Evolutionary conservation across 73 alveolate species (phyloP), one percentile per base, ranked within the genome.

Genomic region (Symbiodinium pilosum): DNA sequence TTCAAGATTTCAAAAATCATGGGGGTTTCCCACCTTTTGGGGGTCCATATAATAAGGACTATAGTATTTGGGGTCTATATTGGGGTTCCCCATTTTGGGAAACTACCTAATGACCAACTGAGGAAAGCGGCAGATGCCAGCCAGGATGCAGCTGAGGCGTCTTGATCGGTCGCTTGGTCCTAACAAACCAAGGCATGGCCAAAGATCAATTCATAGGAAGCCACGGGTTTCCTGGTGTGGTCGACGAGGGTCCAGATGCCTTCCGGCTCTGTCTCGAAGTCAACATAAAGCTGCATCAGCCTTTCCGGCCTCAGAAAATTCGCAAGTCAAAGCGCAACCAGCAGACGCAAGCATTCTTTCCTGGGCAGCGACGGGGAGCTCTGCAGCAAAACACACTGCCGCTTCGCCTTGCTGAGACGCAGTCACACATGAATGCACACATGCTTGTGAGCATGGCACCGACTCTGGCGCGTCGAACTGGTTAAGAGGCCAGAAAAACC

Each of bases 61-160:
- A n/a, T n/a, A n/a, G n/a, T n/a, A n/a, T n/a, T n/a, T n/a, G n/a
- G n/a, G n/a, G n/a, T n/a, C n/a, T n/a, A n/a, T n/a, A n/a, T n/a
- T n/a, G n/a, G n/a, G n/a, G n/a, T n/a, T n/a, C n/a, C n/a, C n/a
- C n/a, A n/a, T n/a, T n/a, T n/a, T n/a, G 73, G 32, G 73, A 26
- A 16, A n/a, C n/a, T n/a, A n/a, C n/a, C n/a, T n/a, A n/a, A n/a
- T n/a, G n/a, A n/a, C n/a, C n/a, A 6, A 0, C 94, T 87, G 64
- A n/a, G n/a, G 94, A 1, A 26, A 4, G 54, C 44, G 51, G 87
- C 97, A 91, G 52, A 43, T 91, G 97, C 97, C 97, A 91, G 26
- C 97, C 97, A 32, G 87, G 97, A 43, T 91, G 77, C 51, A 91
- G 38, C 88, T 91, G 77, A 30, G 97, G 97, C 54, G 97, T 91